Evolutionary conservation across 2,329 filamentous ascomycete species (phyloP).

Genomic region (Diaporthe caulivora): DNA sequence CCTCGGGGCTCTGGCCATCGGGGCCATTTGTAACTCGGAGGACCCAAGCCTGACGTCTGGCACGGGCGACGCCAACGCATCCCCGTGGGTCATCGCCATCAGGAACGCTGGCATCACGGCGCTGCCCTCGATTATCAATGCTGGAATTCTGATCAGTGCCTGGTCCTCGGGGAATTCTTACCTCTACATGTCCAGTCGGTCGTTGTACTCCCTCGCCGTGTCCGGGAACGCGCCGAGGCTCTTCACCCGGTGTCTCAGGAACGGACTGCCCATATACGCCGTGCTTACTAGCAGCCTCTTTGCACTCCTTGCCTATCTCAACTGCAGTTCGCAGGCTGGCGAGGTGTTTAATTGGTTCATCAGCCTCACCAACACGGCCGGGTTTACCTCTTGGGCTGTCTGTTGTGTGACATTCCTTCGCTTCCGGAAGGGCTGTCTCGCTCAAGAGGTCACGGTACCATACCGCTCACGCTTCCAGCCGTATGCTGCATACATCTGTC

Average conservation of each 20-base stretch:
- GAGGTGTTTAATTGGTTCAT: slow-evolving; percentile 74
- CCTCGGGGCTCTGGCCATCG: slow-evolving; percentile 45
- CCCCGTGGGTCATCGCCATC: slow-evolving; percentile 68
- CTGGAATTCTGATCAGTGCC: slow-evolving; percentile 65
- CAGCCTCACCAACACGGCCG: slow-evolving; percentile 64
- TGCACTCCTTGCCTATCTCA: slow-evolving; percentile 74
- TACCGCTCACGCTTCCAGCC: slow-evolving; percentile 69
- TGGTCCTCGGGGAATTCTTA: slow-evolving; percentile 51
- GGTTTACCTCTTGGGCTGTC: slow-evolving; percentile 66
- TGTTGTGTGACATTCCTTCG: slow-evolving; percentile 69
- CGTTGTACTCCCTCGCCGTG: slow-evolving; percentile 60
- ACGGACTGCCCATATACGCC: slow-evolving; percentile 55
- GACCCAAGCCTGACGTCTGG: slow-evolving; percentile 47
- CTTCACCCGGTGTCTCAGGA: slow-evolving; percentile 59
- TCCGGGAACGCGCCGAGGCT: slow-evolving; percentile 59
- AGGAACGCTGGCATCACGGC: slow-evolving; percentile 70
- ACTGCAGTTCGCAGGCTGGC: slow-evolving; percentile 66
- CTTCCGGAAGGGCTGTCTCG: slow-evolving; percentile 64
- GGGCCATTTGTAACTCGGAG: slow-evolving; percentile 16
- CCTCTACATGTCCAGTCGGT: slow-evolving; percentile 50
- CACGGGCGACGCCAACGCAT: slow-evolving; percentile 47
- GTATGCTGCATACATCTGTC: slow-evolving; percentile 65
- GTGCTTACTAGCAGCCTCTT: slow-evolving; percentile 65
- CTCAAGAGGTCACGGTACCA: slow-evolving; percentile 61
- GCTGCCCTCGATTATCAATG: slow-evolving; percentile 76